Base-by-base conservation (phyloP, 768 basidiomycete genomes). In the Lactifluus rugatus region DNA sequence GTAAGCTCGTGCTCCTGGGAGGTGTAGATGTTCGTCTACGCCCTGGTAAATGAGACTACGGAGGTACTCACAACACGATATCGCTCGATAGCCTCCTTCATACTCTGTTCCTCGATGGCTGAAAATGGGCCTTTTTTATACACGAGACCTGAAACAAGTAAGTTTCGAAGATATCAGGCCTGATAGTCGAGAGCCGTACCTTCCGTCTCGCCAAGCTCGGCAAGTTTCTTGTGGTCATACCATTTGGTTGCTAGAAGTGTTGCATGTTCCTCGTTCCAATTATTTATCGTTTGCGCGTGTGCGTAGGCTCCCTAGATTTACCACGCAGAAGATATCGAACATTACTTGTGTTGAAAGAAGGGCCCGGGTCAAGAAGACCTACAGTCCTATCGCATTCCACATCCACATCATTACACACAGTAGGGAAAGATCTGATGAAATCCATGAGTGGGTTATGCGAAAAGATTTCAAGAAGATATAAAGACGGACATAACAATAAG, bases 121-220 rank as follows among this genome's bases (percentile, higher is more conserved):
- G 52, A 58, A 7, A 58, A 58, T 14, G 31, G 23, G 31, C 25
- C 57, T 26, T 48, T 54, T 17, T 56, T 56, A 47, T 48, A 53
- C 25, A 58, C 46, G 41, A 56, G 55, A 32, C 55, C 55, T 56
- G 17, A 32, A 32, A 41, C 2, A 7, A 10, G 21, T 41, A n/a
- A 4, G 7, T 34, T 17, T 19, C 31, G 31, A 26, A 32, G 5
- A 36, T 17, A 7, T 36, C 23, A 9, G 6, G 31, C 1, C 21
- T 3, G 23, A 41, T 32, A 39, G 13, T 31, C 28, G 11, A 41
- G 14, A n/a, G 48, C 14, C 31, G 17, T 19, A 58, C 52, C 57
- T 54, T 58, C 52, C 4, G 25, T 26, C 9, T 54, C 52, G 6
- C 57, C 47, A 14, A 54, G 37, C 32, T 54, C 28, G 0, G 47